Percentiles rank a stretch among this genome's conserved stretches.
These are phyloP conservation scores for Eutreptiella sp. DNA, from an alignment of 208 protist species.

Conservation along the genomic window DNA sequence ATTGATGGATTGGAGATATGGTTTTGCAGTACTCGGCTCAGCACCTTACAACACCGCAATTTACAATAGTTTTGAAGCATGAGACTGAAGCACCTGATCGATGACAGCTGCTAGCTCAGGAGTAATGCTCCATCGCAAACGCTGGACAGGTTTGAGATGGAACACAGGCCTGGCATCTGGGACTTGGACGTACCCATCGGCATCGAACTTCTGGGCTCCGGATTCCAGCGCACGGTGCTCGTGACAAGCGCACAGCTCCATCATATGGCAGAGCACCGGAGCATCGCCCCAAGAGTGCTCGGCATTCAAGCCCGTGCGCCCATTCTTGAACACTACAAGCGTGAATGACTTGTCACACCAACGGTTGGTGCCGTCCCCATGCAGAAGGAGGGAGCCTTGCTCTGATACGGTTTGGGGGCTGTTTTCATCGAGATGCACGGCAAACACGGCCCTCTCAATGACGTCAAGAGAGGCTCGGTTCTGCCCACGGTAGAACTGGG, in stretches of 20 bases:
- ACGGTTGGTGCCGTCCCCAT: constrained; percentile 56
- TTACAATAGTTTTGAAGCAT: too few relatives aligned
- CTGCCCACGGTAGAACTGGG: constrained; percentile 42
- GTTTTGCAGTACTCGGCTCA: too few relatives aligned
- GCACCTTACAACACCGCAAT: too few relatives aligned
- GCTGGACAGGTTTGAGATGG: too few relatives aligned
- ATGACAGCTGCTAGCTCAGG: too few relatives aligned
- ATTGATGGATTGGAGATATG: too few relatives aligned
- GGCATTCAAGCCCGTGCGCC: constrained; percentile 55
- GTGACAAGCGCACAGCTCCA: constrained; percentile 57
- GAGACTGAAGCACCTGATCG: too few relatives aligned
- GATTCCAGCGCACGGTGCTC: constrained; percentile 51
- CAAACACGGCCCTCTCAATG: constrained; percentile 66
- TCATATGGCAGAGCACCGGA: constrained; percentile 46
- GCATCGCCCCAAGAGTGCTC: constrained; percentile 73
- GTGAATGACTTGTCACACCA: constrained; percentile 76
- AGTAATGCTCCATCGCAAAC: too few relatives aligned
- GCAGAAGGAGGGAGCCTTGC: constrained; percentile 46
- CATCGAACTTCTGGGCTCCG: constrained; percentile 42
- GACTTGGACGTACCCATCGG: constrained; percentile 44
- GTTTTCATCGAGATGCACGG: constrained; percentile 57
- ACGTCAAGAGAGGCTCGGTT: constrained; percentile 54
- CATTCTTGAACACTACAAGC: constrained; percentile 52
- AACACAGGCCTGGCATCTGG: too few relatives aligned
- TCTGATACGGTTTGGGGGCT: constrained; percentile 18